These are phyloP conservation scores for Raphidocelis subcapitata DNA, from an alignment of 139 green algal species.

Conservation along the genomic window DNA sequence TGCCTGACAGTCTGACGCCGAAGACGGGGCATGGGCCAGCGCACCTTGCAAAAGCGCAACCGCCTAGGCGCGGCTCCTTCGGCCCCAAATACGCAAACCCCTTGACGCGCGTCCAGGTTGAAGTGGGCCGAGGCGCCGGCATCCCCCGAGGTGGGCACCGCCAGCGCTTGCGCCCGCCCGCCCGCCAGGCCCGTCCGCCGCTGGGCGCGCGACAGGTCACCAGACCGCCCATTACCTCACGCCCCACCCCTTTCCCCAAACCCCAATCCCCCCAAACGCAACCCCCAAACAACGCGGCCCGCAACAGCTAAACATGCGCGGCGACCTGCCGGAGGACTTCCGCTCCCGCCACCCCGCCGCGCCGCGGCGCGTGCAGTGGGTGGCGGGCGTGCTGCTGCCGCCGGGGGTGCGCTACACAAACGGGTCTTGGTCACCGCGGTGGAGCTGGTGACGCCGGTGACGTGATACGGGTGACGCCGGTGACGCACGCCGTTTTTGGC, in stretches of 20 bases:
- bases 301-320: conserved; percentile 69
- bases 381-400: conserved; percentile 67
- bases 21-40: conserved; percentile 2
- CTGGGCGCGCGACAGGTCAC: no score
- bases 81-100: conserved; percentile 80
- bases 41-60: background rate
- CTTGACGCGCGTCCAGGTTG: conserved; percentile 90
- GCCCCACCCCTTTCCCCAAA: no score
- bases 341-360: conserved; percentile 38
- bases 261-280: no score
- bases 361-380: conserved; percentile 55
- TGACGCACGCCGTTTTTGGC: no score
- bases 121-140: conserved; percentile 81
- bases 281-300: no score
- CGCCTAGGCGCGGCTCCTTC: conserved; percentile 57
- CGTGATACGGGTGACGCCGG: background rate
- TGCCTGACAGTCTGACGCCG: background rate
- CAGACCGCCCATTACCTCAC: no score
- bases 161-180: no score
- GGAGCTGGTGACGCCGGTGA: conserved; percentile 41
- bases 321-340: conserved; percentile 27
- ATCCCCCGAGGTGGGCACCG: conserved; percentile 70
- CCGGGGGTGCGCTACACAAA: conserved; percentile 50
- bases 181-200: no score
- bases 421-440: conserved; percentile 60